Conservation (phyloP, 2,329 filamentous ascomycete genomes). For the Fusarium haematococcum region DNA sequence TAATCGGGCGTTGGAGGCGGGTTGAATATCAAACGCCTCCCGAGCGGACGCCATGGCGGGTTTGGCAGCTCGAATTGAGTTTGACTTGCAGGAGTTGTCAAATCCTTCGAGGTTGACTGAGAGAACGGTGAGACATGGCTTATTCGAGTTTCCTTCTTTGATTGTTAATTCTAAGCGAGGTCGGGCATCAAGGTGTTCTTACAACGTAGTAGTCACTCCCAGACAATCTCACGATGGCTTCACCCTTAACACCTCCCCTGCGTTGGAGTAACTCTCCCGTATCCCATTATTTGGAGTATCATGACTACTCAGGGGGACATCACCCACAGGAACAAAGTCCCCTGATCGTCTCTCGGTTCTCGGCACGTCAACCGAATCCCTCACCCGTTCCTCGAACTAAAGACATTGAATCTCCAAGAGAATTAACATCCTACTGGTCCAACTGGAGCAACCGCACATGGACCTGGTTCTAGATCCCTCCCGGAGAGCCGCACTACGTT, state of each 20-base stretch:
- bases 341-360: background rate
- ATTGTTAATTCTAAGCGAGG: background rate
- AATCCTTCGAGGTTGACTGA: background rate
- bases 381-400: background rate
- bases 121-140: background rate
- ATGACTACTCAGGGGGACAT: background rate
- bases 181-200: background rate
- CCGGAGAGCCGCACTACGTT: constrained; percentile 28
- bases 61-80: background rate
- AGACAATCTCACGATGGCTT: constrained; percentile 1
- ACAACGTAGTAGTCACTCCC: background rate
- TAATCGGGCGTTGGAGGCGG: background rate
- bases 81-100: background rate
- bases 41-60: background rate
- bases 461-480: background rate
- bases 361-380: background rate
- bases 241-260: background rate
- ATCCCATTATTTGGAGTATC: background rate
- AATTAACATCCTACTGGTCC: background rate
- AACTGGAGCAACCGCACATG: background rate
- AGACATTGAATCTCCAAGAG: background rate
- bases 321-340: background rate
- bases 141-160: background rate
- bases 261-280: background rate
- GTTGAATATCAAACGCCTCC: background rate